Evolutionary conservation across 768 basidiomycete genomes (phyloP).

Genomic region (Mycena vitilis): DNA sequence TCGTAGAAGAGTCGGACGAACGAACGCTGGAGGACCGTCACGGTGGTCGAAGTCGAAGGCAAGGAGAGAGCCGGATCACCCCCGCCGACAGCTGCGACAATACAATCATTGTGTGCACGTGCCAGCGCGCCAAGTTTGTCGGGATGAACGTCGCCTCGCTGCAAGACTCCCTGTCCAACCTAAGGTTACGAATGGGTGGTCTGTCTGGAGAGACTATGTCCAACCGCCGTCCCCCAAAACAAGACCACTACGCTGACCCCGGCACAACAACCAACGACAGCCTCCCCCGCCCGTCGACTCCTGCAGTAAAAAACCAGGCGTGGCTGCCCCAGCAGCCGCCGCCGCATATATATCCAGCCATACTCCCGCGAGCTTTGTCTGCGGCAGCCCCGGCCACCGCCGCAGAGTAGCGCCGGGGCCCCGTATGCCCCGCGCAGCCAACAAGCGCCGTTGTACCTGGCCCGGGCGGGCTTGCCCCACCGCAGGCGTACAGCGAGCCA

Average conservation of each 20-base stretch:
- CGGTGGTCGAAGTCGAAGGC: too few species aligned
- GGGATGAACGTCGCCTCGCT: slow-evolving; percentile 61
- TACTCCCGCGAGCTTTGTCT: slow-evolving; percentile 15
- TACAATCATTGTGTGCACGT: too few species aligned
- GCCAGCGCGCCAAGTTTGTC: too few species aligned
- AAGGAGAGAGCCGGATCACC: too few species aligned
- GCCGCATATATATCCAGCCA: slow-evolving; percentile 5
- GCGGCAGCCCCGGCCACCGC: neutral
- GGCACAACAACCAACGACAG: neutral
- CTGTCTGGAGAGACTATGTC: too few species aligned
- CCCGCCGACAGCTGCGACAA: too few species aligned
- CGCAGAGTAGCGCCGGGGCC: neutral
- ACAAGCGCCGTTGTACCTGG: slow-evolving; percentile 21
- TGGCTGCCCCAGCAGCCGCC: slow-evolving; percentile 4
- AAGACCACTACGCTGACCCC: slow-evolving; percentile 2
- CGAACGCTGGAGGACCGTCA: too few species aligned
- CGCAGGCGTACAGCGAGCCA: slow-evolving; percentile 28
- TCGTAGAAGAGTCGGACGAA: too few species aligned
- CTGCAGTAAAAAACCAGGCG: slow-evolving; percentile 9
- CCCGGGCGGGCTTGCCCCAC: neutral
- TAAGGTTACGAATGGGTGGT: too few species aligned
- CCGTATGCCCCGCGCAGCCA: slow-evolving; percentile 3
- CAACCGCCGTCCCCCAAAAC: slow-evolving; percentile 38
- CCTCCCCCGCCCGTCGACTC: slow-evolving; percentile 8
- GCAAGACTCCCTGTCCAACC: slow-evolving; percentile 59